Evolutionary conservation across 345 rosid genomes (phyloP), one percentile per base, ranked within the genome.

Genomic region (Mangifera indica): DNA sequence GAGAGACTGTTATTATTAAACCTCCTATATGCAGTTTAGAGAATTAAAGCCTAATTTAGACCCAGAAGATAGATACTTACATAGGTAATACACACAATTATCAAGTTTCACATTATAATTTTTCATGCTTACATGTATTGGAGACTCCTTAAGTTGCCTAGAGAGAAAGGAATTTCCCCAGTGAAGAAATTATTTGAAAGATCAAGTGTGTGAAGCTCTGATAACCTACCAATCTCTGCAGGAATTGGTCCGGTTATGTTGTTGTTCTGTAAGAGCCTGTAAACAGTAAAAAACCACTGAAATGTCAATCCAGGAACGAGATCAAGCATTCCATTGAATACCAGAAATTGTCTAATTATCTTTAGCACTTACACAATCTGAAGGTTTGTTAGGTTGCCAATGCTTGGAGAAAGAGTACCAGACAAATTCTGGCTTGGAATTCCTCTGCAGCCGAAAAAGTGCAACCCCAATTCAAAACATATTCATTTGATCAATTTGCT

Each of bases 191-290:
- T 95, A 65, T 81, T 78, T 56, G 99, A 95, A 72, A 95, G 92
- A 85, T 95, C 99, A 71, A 95, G 91, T 29, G 99, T 95, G 51
- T 81, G 88, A 74, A 95, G 92, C 84, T 80, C 89, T 22, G 81
- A 76, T 4, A 95, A 94, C 85, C 80, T 81, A 71, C 93, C 88
- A 37, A 95, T 68, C 82, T 91, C 99, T 11, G 84, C 45, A 61
- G 98, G 98, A 72, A 95, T 78, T 4, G 79, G 79, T 56, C 99
- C 99, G n/a, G 93, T 86, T 78, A 95, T 92, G 85, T 95, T 91
- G 80, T 95, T 95, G 78, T 92, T 91, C 80, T 92, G 97, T 48
- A 91, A 78, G 51, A 91, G 83, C 82, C 97, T 91, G 87, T 52
- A 74, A 70, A 15, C 44, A 22, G 62, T 56, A 11, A 3, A 59